These are phyloP conservation scores for Termitomyces sp. DNA, from an alignment of 768 basidiomycete genomes.

Conservation along the genomic window DNA sequence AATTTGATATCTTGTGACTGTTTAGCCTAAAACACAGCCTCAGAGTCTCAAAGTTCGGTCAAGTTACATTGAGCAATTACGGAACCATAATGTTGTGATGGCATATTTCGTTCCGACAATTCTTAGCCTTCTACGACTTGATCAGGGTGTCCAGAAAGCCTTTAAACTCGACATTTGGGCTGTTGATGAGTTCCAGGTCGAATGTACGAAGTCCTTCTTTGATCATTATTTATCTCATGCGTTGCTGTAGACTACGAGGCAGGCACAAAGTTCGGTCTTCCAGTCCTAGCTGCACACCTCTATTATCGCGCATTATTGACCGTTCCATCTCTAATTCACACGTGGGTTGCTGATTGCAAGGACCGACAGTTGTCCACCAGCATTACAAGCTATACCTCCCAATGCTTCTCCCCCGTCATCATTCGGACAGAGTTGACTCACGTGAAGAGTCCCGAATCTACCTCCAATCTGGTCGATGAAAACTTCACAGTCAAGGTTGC, in stretches of 20 bases:
- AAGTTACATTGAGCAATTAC: conserved; percentile 82
- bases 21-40: not conserved
- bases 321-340: conserved; percentile 80
- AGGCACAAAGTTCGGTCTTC: conserved; percentile 44
- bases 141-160: conserved; percentile 55
- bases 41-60: conserved; percentile 87
- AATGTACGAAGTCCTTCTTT: conserved; percentile 40
- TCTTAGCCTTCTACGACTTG: conserved; percentile 61
- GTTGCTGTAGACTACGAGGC: conserved; percentile 51
- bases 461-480: conserved; percentile 65
- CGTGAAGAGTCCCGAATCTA: conserved; percentile 50
- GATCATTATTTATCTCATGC: not conserved
- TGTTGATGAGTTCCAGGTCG: conserved; percentile 77
- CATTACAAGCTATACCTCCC: conserved; percentile 73
- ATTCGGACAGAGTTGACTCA: conserved; percentile 78
- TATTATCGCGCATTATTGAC: conserved; percentile 84
- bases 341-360: conserved; percentile 83
- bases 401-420: conserved; percentile 85
- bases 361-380: conserved; percentile 82
- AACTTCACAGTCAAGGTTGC: conserved; percentile 78
- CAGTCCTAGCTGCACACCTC: conserved; percentile 76
- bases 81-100: conserved; percentile 60
- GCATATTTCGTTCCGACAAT: conserved; percentile 67
- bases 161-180: conserved; percentile 85
- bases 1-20: not conserved